phyloP scores from a whole-genome alignment of 2,329 filamentous ascomycete genomes.

The Talaromyces sp. region DNA sequence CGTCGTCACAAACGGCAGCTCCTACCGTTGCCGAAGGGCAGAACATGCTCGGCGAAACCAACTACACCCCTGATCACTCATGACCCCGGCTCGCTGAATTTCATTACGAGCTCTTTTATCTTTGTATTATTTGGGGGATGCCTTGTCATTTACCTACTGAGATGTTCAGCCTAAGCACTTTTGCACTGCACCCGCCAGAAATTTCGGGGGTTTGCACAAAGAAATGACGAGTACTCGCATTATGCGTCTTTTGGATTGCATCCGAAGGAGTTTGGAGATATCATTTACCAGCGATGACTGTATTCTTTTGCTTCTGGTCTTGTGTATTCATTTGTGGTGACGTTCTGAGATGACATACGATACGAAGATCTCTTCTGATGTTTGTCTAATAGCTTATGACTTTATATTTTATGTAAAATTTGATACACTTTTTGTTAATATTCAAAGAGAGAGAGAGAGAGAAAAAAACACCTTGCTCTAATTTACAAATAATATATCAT shows the following conservation, averaged over 20 bases:
- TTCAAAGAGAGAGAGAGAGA: background rate
- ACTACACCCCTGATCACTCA: slow-evolving; percentile 60
- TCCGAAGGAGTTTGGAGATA: slow-evolving; percentile 9
- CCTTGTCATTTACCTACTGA: background rate
- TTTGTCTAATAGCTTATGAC: background rate
- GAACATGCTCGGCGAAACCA: slow-evolving; percentile 63
- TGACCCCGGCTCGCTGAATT: slow-evolving; percentile 15
- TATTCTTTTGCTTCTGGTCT: background rate
- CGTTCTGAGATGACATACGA: background rate
- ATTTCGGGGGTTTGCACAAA: background rate
- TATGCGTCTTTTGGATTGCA: slow-evolving; percentile 2
- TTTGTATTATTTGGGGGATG: background rate
- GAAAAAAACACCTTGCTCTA: background rate
- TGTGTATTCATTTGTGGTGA: background rate
- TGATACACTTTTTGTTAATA: slow-evolving; percentile 1
- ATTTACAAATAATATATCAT: slow-evolving; percentile 5
- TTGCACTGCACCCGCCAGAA: background rate
- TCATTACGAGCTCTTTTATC: background rate
- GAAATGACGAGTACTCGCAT: background rate
- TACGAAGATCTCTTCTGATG: background rate
- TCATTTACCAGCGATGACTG: slow-evolving; percentile 5
- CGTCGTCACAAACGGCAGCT: slow-evolving; percentile 48
- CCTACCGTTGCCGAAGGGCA: slow-evolving; percentile 50
- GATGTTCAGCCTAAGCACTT: background rate
- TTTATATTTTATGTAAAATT: slow-evolving; percentile 1